Evolutionary conservation across 352 stramenopile genomes (phyloP), one percentile per base, ranked within the genome.

Genomic region (Phytophthora aleatoria): DNA sequence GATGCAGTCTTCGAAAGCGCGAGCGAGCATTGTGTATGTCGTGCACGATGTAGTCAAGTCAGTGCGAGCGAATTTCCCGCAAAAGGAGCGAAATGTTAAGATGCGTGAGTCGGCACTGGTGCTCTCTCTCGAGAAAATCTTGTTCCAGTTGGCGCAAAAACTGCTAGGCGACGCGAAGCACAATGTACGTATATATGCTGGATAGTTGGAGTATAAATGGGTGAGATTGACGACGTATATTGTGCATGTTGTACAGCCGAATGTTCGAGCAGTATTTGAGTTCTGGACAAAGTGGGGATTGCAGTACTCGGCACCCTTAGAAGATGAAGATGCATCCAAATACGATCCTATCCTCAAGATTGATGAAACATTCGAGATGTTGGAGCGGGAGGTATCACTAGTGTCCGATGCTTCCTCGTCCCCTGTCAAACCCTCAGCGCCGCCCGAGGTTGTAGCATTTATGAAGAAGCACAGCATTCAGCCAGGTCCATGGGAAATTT

Each of bases 271-370:
- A 20, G 83, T 94, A 11, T 88, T 92, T 35, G 83, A 91, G 7
- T 92, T 91, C 53, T 94, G 85, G 85, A 86, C 80, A 9, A 94
- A 94, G 60, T 94, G 85, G 85, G 82, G 79, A 20, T 60, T 92
- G 38, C 78, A 92, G 60, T 92, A 86, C 66, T 76, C 69, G 36
- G 71, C 63, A 6, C 76, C 77, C 8, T 52, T 77, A 44, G 73
- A 76, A 48, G 60, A 61, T 11, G 66, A 74, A 26, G 63, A 64
- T 47, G 63, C 77, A 13, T 67, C 57, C 51, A 76, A 68, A 49
- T 54, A 71, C 28, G 77, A 84, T 36, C 41, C 76, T 16, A 82
- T 92, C 44, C 69, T 76, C 36, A 77, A 74, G 41, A 76, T 87
- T 57, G 83, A 90, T 41, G 76, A 83, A 49, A 69, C 81, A 27